Base-by-base conservation (phyloP, 805 yeast genomes). In the Monosporozyma servazzii region DNA sequence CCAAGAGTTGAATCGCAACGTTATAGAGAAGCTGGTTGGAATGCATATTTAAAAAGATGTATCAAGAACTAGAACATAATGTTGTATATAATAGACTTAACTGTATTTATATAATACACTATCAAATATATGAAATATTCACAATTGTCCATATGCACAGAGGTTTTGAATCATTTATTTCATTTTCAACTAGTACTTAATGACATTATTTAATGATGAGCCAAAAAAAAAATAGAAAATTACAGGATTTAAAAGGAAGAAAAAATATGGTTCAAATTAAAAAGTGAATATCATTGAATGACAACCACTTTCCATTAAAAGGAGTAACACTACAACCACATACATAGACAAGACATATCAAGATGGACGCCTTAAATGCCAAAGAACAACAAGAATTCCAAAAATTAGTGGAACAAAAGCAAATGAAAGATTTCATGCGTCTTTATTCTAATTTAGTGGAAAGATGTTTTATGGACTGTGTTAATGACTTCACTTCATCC, bases 381-480 rank as follows among this genome's bases (percentile, higher is more conserved):
- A 86, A 88, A 69, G 99, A 91, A 75, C 98, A 93, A 74, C 96
- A 89, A 73, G 91, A 89, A 63, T 91, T 91, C 73, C 96, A 89
- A 73, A 90, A 84, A 71, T 75, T 91, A 57, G 96, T 91, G 58
- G 99, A 91, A 75, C 90, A 86, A 69, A 91, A 91, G 78, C 99
- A 91, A 74, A 90, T 93, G 96, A 87, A 86, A 72, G 99, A 91
- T 71, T 93, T 91, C 84, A 91, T 93, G 98, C 85, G 93, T 69
- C 76, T 86, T 53, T 93, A 93, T 80, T 89, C 98, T 58, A 85
- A 86, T 68, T 79, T 93, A 63, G 98, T 93, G 50, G 95, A 91
- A 72, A 86, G 96, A 76, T 93, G 99, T 76, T 93, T 93, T 76
- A 81, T 81, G 54, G 98, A 93, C 74, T 93, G 99, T 75, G 96